Evolutionary conservation across 495 filamentous ascomycete genomes (phyloP).

Genomic region (Aspergillus diversus): DNA sequence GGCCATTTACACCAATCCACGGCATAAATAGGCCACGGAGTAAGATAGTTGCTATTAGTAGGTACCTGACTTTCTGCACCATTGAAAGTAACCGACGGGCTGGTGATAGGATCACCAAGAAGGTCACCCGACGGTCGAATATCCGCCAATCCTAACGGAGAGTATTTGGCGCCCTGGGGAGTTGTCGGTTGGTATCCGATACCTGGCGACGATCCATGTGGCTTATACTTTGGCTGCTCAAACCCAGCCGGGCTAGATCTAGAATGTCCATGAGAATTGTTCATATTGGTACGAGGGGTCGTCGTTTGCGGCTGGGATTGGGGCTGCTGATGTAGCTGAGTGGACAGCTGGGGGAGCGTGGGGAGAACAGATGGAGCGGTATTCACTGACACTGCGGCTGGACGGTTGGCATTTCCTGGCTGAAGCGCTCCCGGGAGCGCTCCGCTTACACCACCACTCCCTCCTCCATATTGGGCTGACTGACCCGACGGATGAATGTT

Average conservation of each 20-base stretch:
- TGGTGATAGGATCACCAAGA: conserved; percentile 64
- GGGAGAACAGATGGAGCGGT: conserved; percentile 72
- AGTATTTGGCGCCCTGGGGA: conserved; percentile 75
- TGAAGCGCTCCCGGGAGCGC: conserved; percentile 73
- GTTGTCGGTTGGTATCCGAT: conserved; percentile 67
- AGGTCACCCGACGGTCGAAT: conserved; percentile 79
- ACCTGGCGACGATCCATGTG: conserved; percentile 70
- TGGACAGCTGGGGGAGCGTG: conserved; percentile 66
- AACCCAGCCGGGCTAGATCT: conserved; percentile 83
- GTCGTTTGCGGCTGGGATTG: conserved; percentile 57
- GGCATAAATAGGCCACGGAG: conserved; percentile 93
- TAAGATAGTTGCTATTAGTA: conserved; percentile 85
- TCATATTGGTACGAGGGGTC: conserved; percentile 66
- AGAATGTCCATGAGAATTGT: conserved; percentile 73
- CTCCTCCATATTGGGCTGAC: conserved; percentile 55
- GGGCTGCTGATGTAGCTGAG: conserved; percentile 50
- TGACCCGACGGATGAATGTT: conserved; percentile 69
- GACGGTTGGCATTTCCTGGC: conserved; percentile 64
- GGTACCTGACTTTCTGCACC: conserved; percentile 56
- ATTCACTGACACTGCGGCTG: conserved; percentile 68
- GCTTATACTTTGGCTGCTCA: conserved; percentile 70
- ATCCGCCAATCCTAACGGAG: conserved; percentile 86
- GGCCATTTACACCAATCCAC: conserved; percentile 99
- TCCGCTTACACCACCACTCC: conserved; percentile 37
- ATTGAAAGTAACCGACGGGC: conserved; percentile 38